Conservation (phyloP, 1,139 yeast species). For the Kurtzmaniella natalensis region DNA sequence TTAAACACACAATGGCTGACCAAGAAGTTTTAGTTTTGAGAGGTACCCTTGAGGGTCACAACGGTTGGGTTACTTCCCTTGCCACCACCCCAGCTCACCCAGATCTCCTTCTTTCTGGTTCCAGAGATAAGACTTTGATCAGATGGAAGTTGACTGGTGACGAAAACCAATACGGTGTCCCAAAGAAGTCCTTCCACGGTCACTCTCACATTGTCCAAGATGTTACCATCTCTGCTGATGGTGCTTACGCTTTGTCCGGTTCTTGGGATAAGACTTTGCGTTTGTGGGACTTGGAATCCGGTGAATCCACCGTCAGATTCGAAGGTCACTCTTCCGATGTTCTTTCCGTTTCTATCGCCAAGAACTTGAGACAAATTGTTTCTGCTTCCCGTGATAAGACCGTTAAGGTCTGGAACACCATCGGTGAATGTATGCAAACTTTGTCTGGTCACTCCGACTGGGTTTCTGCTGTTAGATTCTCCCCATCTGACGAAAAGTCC, state of each 20-base stretch:
- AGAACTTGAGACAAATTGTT: constrained; percentile 96
- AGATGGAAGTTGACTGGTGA: constrained; percentile 99
- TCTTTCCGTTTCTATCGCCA: constrained; percentile 92
- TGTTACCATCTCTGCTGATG: constrained; percentile 97
- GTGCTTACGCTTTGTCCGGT: constrained; percentile 96
- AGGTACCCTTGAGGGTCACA: constrained; percentile 95
- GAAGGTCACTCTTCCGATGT: constrained; percentile 99
- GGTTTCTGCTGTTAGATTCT: constrained; percentile 97
- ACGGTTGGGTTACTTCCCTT: constrained; percentile 94
- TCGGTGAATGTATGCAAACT: constrained; percentile 97
- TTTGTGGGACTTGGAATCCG: constrained; percentile 96
- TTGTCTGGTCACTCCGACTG: constrained; percentile 97
- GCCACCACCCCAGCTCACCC: constrained; percentile 99
- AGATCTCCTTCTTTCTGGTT: constrained; percentile 95
- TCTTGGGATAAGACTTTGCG: constrained; percentile 99
- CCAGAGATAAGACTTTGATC: constrained; percentile 98
- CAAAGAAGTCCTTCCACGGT: constrained; percentile 96
- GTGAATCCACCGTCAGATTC: constrained; percentile 92
- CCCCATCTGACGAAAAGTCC: constrained; percentile 69
- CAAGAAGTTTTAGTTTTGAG: constrained; percentile 98
- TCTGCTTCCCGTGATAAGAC: constrained; percentile 99
- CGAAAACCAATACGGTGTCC: constrained; percentile 96
- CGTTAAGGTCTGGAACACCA: constrained; percentile 99
- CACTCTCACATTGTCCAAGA: constrained; percentile 99
- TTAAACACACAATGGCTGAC: constrained; percentile 47